Base-by-base conservation (phyloP, 106 monocot species). In the Dioscorea alata region DNA sequence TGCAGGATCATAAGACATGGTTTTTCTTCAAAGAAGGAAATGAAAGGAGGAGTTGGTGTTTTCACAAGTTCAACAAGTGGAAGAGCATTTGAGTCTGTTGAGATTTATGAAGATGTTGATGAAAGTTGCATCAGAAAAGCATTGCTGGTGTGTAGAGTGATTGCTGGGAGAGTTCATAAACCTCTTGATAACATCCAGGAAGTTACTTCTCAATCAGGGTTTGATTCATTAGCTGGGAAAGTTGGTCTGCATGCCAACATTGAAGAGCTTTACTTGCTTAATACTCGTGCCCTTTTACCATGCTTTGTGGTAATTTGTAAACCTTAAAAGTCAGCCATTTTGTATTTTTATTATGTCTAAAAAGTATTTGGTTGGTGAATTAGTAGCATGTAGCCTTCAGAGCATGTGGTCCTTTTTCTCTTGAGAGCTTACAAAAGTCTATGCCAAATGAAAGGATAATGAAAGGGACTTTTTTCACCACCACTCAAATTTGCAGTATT, bases 1-100 rank as follows among this genome's bases (percentile, higher is more conserved):
- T 97, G 92, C 71, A 61, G 71, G 6, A 87, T 97, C 50, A 85
- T 97, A 63, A 72, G 85, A 50, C 67, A 89, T 20, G 97, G 97
- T 0, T 97, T 97, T 68, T 84, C 77, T 13, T 60, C 67, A 2
- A 85, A 86, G 78, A 87, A 83, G 68, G 79, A 84, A 49, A n/a
- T 65, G n/a, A 83, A 76, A 35, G 80, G 73, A 65, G 78, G 76
- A 3, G 63, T 85, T 12, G 97, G 97, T 16, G 92, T 99, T 2
- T 97, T 97, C 79, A 92, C 97, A 0, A 85, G 89, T 49, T 92
- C 97, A 2, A 97, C 97, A 0, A 92, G 92, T 51, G 87, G 82
- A 28, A 84, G 86, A 60, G 97, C 97, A 21, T 82, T 81, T 13
- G 92, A 92, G 57, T 72, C 87, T 4, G 75, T 90, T 48, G 89